A percentile compares a stretch with the other conserved stretches of the same genome.
Evolutionary conservation across 164 flowering plant species (phyloP).

Genomic region (Aristolochia californica): DNA sequence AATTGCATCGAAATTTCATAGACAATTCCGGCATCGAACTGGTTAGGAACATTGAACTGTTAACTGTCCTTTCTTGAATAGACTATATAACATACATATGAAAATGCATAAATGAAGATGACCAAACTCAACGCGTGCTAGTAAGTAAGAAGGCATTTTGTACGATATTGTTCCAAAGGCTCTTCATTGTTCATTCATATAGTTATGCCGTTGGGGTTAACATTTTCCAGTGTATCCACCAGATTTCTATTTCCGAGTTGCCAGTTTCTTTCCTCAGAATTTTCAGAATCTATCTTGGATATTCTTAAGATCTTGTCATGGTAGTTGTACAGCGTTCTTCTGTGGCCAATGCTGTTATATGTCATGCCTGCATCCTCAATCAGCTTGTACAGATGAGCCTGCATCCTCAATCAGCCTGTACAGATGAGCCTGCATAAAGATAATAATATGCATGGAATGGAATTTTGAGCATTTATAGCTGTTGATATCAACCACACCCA

Average conservation of each 20-base stretch:
- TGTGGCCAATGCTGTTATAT: constrained; percentile 76
- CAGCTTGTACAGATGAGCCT: constrained; percentile 65
- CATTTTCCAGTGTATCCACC: constrained; percentile 13
- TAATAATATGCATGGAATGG: no score
- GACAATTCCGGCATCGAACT: no score
- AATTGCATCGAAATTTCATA: no score
- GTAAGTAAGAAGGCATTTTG: no score
- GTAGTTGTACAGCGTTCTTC: constrained; percentile 47
- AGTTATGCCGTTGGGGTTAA: constrained; percentile 8
- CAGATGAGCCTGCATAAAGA: no score
- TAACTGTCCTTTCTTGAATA: no score
- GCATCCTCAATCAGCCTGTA: constrained; percentile 12
- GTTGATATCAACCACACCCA: no score
- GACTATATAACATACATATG: no score
- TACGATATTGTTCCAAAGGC: neutral
- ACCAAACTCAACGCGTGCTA: no score
- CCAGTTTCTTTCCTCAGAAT: constrained; percentile 42
- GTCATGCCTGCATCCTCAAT: constrained; percentile 77
- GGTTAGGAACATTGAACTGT: no score
- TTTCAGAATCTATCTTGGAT: constrained; percentile 27
- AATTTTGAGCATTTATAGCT: no score
- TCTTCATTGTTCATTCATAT: neutral
- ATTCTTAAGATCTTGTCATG: constrained; percentile 53
- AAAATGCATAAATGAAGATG: no score
- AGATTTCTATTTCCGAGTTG: constrained; percentile 29